These are phyloP conservation scores for Microcyclosporella mali DNA, from an alignment of 2,329 filamentous ascomycete genomes.

Conservation along the genomic window DNA sequence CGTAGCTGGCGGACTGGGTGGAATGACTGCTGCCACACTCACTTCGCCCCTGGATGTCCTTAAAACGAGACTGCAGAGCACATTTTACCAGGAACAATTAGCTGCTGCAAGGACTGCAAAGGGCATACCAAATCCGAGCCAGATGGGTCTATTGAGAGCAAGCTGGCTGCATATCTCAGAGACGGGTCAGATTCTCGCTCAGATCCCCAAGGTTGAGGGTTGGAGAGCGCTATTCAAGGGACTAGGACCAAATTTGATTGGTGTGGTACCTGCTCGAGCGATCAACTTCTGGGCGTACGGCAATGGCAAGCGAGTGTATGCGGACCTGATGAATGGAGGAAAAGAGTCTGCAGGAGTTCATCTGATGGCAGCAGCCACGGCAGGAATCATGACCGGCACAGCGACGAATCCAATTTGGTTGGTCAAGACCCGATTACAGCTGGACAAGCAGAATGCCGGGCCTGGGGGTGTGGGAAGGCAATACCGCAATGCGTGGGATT, in stretches of 20 bases:
- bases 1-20: slow-evolving; percentile 80
- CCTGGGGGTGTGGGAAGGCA: slow-evolving; percentile 52
- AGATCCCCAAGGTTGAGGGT: slow-evolving; percentile 75
- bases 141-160: slow-evolving; percentile 60
- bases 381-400: slow-evolving; percentile 80
- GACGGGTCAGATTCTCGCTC: slow-evolving; percentile 76
- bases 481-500: slow-evolving; percentile 86
- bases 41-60: slow-evolving; percentile 91
- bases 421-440: slow-evolving; percentile 84
- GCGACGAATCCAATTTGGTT: slow-evolving; percentile 96
- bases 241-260: slow-evolving; percentile 80
- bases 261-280: slow-evolving; percentile 79
- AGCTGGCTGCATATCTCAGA: slow-evolving; percentile 71
- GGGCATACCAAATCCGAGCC: slow-evolving; percentile 46
- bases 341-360: slow-evolving; percentile 70
- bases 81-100: slow-evolving; percentile 86
- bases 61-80: slow-evolving; percentile 87
- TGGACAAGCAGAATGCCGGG: slow-evolving; percentile 75
- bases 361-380: slow-evolving; percentile 66
- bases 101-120: slow-evolving; percentile 59
- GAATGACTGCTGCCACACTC: slow-evolving; percentile 87
- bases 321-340: slow-evolving; percentile 65
- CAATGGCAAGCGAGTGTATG: slow-evolving; percentile 79
- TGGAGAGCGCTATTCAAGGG: slow-evolving; percentile 88
- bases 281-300: slow-evolving; percentile 95